Conservation (phyloP, 305 asterid genomes). For the Ruellia speciosa region DNA sequence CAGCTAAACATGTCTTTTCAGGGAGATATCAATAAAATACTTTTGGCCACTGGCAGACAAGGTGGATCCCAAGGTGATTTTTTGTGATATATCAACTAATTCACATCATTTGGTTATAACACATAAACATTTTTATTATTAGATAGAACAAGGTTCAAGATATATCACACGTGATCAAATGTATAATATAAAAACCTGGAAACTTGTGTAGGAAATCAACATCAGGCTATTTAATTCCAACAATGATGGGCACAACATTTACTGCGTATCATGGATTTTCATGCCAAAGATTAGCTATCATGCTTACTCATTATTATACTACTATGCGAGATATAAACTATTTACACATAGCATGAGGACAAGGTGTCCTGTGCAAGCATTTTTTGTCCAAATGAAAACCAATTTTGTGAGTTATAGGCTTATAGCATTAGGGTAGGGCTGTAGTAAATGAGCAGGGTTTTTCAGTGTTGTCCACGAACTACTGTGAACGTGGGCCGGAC, state of each 20-base stretch:
- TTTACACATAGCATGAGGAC: neutral
- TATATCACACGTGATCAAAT: neutral
- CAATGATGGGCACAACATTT: neutral
- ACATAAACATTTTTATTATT: too few relatives aligned
- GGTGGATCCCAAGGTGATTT: conserved; percentile 16
- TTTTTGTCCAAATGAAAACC: neutral
- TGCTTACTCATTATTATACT: conserved; percentile 8
- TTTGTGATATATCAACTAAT: conserved; percentile 9
- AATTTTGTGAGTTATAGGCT: too few relatives aligned
- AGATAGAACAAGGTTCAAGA: neutral
- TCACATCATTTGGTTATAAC: conserved; percentile 7
- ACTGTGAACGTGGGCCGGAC: too few relatives aligned
- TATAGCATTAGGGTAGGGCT: too few relatives aligned
- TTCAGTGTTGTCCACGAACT: too few relatives aligned
- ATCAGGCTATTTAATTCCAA: conserved; percentile 8
- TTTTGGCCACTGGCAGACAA: conserved; percentile 21
- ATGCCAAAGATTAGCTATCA: neutral
- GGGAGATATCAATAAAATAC: conserved; percentile 4
- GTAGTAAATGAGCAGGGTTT: too few relatives aligned
- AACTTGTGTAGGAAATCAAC: neutral
- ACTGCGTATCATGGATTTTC: conserved; percentile 8
- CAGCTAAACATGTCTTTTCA: conserved; percentile 10
- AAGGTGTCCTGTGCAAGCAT: conserved; percentile 3
- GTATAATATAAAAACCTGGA: conserved; percentile 2
- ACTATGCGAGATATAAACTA: neutral